Percentiles rank a stretch among this genome's conserved stretches.
These are phyloP conservation scores for Hapsidospora chrysogenum DNA, from an alignment of 495 filamentous ascomycete genomes.

Conservation along the genomic window DNA sequence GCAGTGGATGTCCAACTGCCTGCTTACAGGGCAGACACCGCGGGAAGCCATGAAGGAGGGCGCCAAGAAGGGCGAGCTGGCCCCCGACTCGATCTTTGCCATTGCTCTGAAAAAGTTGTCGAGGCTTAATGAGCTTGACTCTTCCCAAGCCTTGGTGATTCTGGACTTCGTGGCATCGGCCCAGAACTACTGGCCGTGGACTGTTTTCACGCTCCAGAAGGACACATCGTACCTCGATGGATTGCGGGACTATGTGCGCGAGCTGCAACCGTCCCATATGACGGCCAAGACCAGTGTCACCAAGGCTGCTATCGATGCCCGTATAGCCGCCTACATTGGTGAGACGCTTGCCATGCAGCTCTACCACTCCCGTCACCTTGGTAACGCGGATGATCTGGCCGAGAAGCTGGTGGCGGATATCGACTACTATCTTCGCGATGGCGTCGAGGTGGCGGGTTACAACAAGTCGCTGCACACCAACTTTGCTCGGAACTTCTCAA, in stretches of 20 bases:
- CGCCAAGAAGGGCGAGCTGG: conserved; percentile 27
- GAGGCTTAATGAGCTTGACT: conserved; percentile 43
- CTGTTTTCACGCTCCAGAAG: conserved; percentile 56
- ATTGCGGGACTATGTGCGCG: conserved; percentile 51
- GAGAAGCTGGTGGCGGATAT: conserved; percentile 55
- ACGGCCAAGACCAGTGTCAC: conserved; percentile 25
- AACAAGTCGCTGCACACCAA: conserved; percentile 75
- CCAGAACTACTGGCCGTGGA: conserved; percentile 88
- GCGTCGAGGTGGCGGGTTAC: conserved; percentile 56
- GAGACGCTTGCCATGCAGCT: conserved; percentile 86
- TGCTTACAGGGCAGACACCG: conserved; percentile 77
- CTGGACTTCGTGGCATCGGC: conserved; percentile 73
- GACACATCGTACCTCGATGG: conserved; percentile 54
- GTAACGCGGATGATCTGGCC: conserved; percentile 42
- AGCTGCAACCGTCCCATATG: conserved; percentile 32
- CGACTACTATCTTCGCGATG: conserved; percentile 58
- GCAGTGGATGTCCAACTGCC: conserved; percentile 85
- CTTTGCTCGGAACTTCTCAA: conserved; percentile 68
- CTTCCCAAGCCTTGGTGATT: conserved; percentile 48
- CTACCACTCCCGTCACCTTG: conserved; percentile 59
- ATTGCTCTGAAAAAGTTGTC: conserved; percentile 61
- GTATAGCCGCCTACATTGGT: conserved; percentile 65
- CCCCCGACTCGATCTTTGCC: conserved; percentile 45
- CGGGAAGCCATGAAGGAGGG: conserved; percentile 48
- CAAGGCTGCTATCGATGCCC: conserved; percentile 40